Percentiles rank a stretch among this genome's conserved stretches.
Conservation (phyloP, 768 basidiomycete genomes). For the Naganishia kalamii region DNA sequence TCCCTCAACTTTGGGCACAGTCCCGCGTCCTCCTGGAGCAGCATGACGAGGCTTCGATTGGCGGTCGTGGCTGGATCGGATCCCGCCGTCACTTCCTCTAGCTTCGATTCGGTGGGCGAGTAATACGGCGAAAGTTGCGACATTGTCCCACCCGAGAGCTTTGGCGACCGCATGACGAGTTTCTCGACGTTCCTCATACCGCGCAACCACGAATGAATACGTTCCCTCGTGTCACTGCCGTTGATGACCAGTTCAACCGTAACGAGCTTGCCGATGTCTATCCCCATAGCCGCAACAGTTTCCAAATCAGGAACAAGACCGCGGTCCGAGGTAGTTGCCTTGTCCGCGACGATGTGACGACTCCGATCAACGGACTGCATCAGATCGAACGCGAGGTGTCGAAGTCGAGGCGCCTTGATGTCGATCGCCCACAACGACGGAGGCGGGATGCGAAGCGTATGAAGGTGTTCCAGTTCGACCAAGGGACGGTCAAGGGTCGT, state of each 20-base stretch:
- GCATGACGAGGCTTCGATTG: background rate
- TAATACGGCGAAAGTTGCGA: background rate
- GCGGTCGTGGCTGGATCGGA: background rate
- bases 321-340: too few relatives aligned
- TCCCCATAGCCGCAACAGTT: background rate
- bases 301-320: background rate
- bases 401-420: background rate
- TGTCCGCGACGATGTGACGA: background rate
- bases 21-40: background rate
- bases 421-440: background rate
- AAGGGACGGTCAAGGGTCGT: background rate
- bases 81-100: background rate
- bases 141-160: background rate
- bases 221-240: background rate
- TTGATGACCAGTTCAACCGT: background rate
- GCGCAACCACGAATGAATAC: background rate
- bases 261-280: background rate
- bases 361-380: background rate
- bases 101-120: background rate
- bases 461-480: background rate
- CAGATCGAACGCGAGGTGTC: background rate
- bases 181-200: background rate
- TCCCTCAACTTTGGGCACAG: background rate
- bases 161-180: background rate
- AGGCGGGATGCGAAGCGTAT: background rate